phyloP scores from a whole-genome alignment of 1,139 yeast genomes.

The Saccharomyces hybrid region DNA sequence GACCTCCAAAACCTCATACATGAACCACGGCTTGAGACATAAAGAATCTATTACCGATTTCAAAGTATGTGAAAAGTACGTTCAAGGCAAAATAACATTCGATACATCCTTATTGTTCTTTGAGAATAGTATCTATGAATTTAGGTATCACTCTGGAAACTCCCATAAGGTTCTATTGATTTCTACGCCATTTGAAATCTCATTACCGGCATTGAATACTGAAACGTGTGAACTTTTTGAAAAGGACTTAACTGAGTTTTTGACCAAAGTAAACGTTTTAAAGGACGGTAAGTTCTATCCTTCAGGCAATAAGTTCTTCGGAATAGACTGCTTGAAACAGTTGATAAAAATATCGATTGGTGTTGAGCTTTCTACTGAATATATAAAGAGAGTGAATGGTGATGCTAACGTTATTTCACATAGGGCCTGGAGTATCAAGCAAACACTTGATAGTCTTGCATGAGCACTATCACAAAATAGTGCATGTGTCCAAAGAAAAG shows the following conservation, averaged over 20 bases:
- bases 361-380: constrained; percentile 33
- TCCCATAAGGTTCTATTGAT: constrained; percentile 65
- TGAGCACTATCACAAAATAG: neutral
- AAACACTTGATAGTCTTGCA: constrained; percentile 28
- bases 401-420: constrained; percentile 27
- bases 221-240: constrained; percentile 28
- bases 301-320: constrained; percentile 21
- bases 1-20: constrained; percentile 33
- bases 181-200: constrained; percentile 66
- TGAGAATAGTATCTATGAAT: constrained; percentile 69
- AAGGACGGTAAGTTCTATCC: constrained; percentile 14
- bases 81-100: constrained; percentile 48
- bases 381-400: constrained; percentile 31
- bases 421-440: constrained; percentile 31
- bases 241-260: constrained; percentile 15
- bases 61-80: constrained; percentile 26
- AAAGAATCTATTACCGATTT: constrained; percentile 22
- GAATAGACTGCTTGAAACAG: constrained; percentile 19
- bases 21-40: constrained; percentile 15
- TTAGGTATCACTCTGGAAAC: constrained; percentile 64
- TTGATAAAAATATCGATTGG: constrained; percentile 29
- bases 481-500: too few species aligned
- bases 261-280: constrained; percentile 20
- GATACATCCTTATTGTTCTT: constrained; percentile 47
- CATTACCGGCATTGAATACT: constrained; percentile 38